phyloP scores from a whole-genome alignment of 495 filamentous ascomycete species.

The Penicillium verhagenii region DNA sequence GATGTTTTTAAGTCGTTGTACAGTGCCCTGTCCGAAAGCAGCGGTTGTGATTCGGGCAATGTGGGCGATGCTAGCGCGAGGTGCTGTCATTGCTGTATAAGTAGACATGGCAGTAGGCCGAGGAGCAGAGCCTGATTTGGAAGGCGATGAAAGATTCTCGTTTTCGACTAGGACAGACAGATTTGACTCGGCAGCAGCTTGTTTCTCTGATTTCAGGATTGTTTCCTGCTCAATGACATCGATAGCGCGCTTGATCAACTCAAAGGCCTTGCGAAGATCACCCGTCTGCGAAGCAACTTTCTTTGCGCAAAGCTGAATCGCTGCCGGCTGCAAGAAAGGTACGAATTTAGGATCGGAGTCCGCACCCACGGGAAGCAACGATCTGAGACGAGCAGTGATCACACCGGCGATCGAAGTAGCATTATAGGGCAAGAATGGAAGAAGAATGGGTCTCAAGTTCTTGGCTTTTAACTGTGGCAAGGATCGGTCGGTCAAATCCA shows the following conservation, averaged over 20 bases:
- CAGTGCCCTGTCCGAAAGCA: slow-evolving; percentile 80
- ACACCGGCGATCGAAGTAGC: slow-evolving; percentile 85
- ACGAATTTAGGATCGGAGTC: slow-evolving; percentile 56
- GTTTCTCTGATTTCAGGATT: slow-evolving; percentile 41
- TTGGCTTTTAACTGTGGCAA: slow-evolving; percentile 90
- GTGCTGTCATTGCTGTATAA: slow-evolving; percentile 72
- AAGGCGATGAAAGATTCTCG: slow-evolving; percentile 64
- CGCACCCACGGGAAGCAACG: slow-evolving; percentile 56
- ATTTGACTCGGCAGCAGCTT: slow-evolving; percentile 33
- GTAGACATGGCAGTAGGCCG: slow-evolving; percentile 46
- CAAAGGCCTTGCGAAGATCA: slow-evolving; percentile 92
- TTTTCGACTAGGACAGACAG: slow-evolving; percentile 65
- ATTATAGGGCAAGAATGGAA: slow-evolving; percentile 92
- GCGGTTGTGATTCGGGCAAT: slow-evolving; percentile 85
- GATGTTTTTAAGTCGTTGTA: slow-evolving; percentile 76
- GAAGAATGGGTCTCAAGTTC: slow-evolving; percentile 81
- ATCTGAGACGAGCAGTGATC: slow-evolving; percentile 77
- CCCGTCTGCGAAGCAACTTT: slow-evolving; percentile 93
- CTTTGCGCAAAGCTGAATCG: slow-evolving; percentile 87
- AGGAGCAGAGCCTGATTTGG: slow-evolving; percentile 19
- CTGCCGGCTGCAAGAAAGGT: slow-evolving; percentile 89
- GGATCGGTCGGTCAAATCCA: slow-evolving; percentile 94
- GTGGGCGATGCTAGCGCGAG: slow-evolving; percentile 84
- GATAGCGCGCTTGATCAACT: slow-evolving; percentile 85
- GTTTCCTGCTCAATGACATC: slow-evolving; percentile 88